These are phyloP conservation scores for Nothophytophthora sp. DNA, from an alignment of 352 stramenopile genomes.

Conservation along the genomic window DNA sequence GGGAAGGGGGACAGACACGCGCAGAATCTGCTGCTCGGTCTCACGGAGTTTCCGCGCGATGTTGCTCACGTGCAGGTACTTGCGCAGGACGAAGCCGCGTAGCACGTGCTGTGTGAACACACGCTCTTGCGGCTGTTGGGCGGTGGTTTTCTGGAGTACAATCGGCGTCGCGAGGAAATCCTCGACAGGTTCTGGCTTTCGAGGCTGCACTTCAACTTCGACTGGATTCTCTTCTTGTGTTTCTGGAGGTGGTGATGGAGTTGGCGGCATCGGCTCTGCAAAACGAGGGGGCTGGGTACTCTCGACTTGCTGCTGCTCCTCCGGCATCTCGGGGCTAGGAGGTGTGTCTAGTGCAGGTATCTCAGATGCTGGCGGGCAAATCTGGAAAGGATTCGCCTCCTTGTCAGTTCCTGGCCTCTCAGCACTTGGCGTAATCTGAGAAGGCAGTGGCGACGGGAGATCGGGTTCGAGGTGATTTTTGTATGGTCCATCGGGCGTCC, in stretches of 20 bases:
- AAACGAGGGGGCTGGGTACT: not conserved
- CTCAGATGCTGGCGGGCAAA: not conserved
- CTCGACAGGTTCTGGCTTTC: conserved; percentile 7
- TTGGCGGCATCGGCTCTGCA: not conserved
- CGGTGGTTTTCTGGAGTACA: conserved; percentile 32
- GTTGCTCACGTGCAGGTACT: conserved; percentile 67
- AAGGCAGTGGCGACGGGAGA: too few relatives aligned
- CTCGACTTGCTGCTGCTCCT: not conserved
- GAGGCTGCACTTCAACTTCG: conserved; percentile 1
- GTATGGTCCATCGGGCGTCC: not conserved
- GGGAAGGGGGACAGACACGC: conserved; percentile 22
- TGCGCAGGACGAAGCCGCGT: conserved; percentile 58
- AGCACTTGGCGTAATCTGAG: not conserved
- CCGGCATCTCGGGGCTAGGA: not conserved
- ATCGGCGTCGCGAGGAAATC: conserved; percentile 33
- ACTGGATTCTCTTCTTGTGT: conserved; percentile 1
- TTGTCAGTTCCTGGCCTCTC: not conserved
- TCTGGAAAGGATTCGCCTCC: not conserved
- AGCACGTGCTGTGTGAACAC: conserved; percentile 64
- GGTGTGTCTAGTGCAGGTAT: not conserved
- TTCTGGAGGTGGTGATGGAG: not conserved
- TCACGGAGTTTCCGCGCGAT: conserved; percentile 68
- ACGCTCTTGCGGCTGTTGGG: conserved; percentile 32
- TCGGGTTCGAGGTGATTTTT: not conserved
- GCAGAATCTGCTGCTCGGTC: conserved; percentile 52